phyloP scores from a whole-genome alignment of 306 rosid genomes.

The Cucurbita ficifolia region DNA sequence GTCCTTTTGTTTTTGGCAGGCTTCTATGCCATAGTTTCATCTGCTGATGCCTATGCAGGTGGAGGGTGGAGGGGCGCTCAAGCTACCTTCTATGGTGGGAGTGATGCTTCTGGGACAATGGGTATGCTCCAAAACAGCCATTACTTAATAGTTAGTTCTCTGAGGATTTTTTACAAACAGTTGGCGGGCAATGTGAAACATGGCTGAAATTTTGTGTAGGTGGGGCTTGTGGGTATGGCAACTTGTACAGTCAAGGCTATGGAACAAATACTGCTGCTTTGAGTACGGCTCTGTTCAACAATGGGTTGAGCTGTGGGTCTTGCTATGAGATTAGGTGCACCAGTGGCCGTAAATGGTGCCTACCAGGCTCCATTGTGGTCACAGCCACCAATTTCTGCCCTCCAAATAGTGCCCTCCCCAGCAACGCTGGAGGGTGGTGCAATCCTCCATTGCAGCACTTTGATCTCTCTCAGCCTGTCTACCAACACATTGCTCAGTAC shows the following conservation, averaged over 20 bases:
- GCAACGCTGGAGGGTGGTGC: conserved; percentile 91
- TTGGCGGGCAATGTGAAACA: neutral
- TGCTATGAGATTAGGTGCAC: conserved; percentile 74
- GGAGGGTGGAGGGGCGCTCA: conserved; percentile 83
- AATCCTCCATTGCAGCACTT: conserved; percentile 94
- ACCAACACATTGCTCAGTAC: conserved; percentile 85
- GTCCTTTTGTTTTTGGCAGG: conserved; percentile 24
- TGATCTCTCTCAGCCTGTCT: conserved; percentile 90
- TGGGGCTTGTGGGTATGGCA: conserved; percentile 99
- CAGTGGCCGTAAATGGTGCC: conserved; percentile 58
- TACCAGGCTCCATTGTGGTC: conserved; percentile 83
- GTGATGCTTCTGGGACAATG: conserved; percentile 99
- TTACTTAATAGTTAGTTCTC: neutral
- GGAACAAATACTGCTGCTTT: conserved; percentile 97
- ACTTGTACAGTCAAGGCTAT: conserved; percentile 90
- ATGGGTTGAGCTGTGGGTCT: conserved; percentile 83
- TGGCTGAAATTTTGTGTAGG: conserved; percentile 26
- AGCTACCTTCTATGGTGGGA: conserved; percentile 93
- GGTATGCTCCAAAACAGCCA: conserved; percentile 25
- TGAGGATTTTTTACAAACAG: neutral
- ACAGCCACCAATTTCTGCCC: conserved; percentile 99
- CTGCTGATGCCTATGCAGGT: conserved; percentile 38
- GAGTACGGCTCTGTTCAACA: conserved; percentile 92
- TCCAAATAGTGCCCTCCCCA: conserved; percentile 84
- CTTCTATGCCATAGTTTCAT: conserved; percentile 36